These are phyloP conservation scores for Cercospora beticola DNA, from an alignment of 2,329 filamentous ascomycete genomes.

Conservation along the genomic window DNA sequence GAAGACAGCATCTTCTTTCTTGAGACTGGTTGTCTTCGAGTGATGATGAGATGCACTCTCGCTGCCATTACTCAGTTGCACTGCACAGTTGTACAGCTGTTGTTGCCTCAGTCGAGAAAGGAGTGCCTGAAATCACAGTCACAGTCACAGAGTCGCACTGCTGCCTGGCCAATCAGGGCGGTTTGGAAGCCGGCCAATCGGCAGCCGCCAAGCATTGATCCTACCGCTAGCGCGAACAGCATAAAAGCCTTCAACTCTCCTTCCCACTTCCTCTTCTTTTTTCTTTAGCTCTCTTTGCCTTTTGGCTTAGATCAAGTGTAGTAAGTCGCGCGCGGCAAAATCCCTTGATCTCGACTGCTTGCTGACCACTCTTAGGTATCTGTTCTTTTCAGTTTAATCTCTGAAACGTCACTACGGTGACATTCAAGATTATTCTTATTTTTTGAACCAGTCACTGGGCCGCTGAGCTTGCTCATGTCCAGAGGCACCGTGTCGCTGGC, in stretches of 20 bases:
- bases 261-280: background rate
- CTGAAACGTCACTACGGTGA: conserved; percentile 10
- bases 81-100: too few species aligned
- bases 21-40: too few species aligned
- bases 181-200: background rate
- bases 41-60: too few species aligned
- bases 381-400: conserved; percentile 12
- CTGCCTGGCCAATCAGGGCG: background rate
- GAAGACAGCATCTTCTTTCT: too few species aligned
- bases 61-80: too few species aligned
- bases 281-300: conserved; percentile 17
- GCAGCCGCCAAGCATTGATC: background rate
- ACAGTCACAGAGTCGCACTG: background rate
- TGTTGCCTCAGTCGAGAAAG: background rate
- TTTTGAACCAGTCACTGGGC: conserved; percentile 11
- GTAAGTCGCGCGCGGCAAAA: too few species aligned
- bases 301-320: too few species aligned
- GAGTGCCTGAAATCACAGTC: background rate
- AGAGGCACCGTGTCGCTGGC: conserved; percentile 15
- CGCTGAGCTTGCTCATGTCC: conserved; percentile 15
- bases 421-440: conserved; percentile 16
- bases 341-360: too few species aligned
- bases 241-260: background rate
- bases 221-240: background rate
- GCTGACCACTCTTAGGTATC: too few species aligned